These are phyloP conservation scores for Zasmidium angulare DNA, from an alignment of 2,329 filamentous ascomycete genomes.

Conservation along the genomic window DNA sequence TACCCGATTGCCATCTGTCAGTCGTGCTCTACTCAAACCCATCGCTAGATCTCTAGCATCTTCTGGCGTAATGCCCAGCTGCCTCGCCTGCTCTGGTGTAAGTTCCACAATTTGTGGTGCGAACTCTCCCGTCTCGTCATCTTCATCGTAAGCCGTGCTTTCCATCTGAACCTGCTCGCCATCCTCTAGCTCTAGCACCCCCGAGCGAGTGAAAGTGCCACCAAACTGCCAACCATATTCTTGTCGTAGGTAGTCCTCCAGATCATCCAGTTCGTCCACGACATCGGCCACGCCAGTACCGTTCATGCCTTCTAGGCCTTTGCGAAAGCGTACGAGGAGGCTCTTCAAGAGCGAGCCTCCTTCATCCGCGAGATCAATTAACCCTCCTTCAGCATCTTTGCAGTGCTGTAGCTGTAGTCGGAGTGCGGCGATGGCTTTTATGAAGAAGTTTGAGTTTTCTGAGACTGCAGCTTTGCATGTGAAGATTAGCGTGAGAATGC, in stretches of 20 bases:
- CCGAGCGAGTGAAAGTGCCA: constrained; percentile 54
- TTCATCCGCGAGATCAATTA: constrained; percentile 60
- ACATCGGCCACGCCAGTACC: constrained; percentile 42
- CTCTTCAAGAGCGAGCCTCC: constrained; percentile 51
- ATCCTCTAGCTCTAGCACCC: constrained; percentile 62
- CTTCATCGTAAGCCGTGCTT: constrained; percentile 49
- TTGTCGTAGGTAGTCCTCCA: constrained; percentile 55
- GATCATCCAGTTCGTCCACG: constrained; percentile 53
- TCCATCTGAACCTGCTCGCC: constrained; percentile 64
- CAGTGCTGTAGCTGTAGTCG: constrained; percentile 56
- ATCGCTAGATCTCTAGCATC: constrained; percentile 24
- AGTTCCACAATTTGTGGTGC: constrained; percentile 61
- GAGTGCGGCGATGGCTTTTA: constrained; percentile 51
- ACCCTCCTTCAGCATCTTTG: constrained; percentile 59
- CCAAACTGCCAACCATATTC: constrained; percentile 61
- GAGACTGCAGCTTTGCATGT: constrained; percentile 56
- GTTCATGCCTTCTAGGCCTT: constrained; percentile 49
- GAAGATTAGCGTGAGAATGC: constrained; percentile 56
- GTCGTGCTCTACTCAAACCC: constrained; percentile 20
- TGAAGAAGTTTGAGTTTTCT: constrained; percentile 52
- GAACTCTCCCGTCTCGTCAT: constrained; percentile 65
- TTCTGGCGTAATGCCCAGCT: constrained; percentile 35
- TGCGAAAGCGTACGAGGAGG: constrained; percentile 55
- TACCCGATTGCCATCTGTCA: constrained; percentile 24
- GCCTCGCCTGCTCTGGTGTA: constrained; percentile 43